These are phyloP conservation scores for Fusarium mexicanum DNA, from an alignment of 2,329 filamentous ascomycete genomes.

Conservation along the genomic window DNA sequence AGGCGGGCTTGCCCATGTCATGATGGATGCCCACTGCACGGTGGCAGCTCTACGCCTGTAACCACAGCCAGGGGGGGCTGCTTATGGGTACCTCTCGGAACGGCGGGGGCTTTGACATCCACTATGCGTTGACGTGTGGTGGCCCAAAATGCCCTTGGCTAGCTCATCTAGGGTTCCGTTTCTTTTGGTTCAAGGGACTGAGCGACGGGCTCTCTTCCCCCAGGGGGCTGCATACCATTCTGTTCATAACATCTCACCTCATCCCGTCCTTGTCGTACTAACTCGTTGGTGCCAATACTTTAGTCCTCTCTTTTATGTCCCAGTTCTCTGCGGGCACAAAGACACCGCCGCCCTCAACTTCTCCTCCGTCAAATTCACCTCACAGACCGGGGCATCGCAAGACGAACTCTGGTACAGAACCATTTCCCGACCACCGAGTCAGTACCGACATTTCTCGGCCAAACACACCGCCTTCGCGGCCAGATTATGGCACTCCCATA, in stretches of 20 bases:
- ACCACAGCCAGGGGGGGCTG: slow-evolving; percentile 27
- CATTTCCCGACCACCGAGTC: slow-evolving; percentile 49
- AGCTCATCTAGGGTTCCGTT: slow-evolving; percentile 20
- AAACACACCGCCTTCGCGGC: slow-evolving; percentile 51
- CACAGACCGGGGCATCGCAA: slow-evolving; percentile 45
- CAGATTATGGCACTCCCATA: slow-evolving; percentile 55
- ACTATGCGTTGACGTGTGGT: slow-evolving; percentile 24
- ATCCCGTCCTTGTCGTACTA: slow-evolving; percentile 36
- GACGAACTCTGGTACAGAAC: slow-evolving; percentile 44
- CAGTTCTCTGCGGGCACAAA: slow-evolving; percentile 70
- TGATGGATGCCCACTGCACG: neutral
- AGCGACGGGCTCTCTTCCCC: slow-evolving; percentile 3
- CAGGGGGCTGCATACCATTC: slow-evolving; percentile 30
- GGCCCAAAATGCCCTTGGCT: slow-evolving; percentile 28
- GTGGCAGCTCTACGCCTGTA: slow-evolving; percentile 22
- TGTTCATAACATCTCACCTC: slow-evolving; percentile 43
- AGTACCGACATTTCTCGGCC: slow-evolving; percentile 51
- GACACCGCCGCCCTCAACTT: slow-evolving; percentile 56
- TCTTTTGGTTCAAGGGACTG: slow-evolving; percentile 25
- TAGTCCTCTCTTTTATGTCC: slow-evolving; percentile 91
- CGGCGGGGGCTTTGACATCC: slow-evolving; percentile 24
- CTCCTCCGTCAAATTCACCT: slow-evolving; percentile 52
- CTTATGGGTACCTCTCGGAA: slow-evolving; percentile 18
- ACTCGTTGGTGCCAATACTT: slow-evolving; percentile 33
- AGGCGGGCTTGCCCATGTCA: slow-evolving; percentile 11